phyloP scores from a whole-genome alignment of 2,329 filamentous ascomycete genomes.

The Ophiostoma sp. region DNA sequence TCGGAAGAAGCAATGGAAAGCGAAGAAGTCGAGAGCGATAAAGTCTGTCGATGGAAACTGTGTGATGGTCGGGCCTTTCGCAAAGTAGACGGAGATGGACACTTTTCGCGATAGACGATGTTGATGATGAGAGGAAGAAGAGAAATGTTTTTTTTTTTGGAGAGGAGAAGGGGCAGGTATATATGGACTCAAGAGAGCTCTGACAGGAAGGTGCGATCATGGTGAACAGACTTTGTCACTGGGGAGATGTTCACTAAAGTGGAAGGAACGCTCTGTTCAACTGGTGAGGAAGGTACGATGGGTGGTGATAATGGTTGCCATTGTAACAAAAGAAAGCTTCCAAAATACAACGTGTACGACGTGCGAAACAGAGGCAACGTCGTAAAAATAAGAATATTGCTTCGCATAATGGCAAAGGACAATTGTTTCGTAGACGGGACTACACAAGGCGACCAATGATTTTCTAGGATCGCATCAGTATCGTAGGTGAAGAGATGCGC shows the following conservation, averaged over 20 bases:
- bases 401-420: not conserved
- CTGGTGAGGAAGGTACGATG: not conserved
- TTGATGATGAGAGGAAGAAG: not conserved
- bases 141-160: not conserved
- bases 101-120: not conserved
- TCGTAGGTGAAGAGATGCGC: not conserved
- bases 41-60: not conserved
- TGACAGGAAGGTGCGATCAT: not conserved
- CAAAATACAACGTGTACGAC: not conserved
- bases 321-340: not conserved
- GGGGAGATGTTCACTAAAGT: not conserved
- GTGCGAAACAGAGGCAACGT: not conserved
- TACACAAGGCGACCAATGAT: not conserved
- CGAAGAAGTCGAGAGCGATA: not conserved
- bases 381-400: not conserved
- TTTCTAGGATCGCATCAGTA: not conserved
- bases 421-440: too few relatives aligned
- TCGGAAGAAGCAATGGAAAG: not conserved
- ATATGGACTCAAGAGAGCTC: not conserved
- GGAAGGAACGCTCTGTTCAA: not conserved
- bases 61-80: not conserved
- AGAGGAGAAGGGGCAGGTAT: not conserved
- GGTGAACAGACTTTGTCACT: not conserved
- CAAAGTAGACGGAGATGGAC: not conserved
- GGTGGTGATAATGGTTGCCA: not conserved